phyloP scores from a whole-genome alignment of 345 rosid genomes.

The Turnera subulata region DNA sequence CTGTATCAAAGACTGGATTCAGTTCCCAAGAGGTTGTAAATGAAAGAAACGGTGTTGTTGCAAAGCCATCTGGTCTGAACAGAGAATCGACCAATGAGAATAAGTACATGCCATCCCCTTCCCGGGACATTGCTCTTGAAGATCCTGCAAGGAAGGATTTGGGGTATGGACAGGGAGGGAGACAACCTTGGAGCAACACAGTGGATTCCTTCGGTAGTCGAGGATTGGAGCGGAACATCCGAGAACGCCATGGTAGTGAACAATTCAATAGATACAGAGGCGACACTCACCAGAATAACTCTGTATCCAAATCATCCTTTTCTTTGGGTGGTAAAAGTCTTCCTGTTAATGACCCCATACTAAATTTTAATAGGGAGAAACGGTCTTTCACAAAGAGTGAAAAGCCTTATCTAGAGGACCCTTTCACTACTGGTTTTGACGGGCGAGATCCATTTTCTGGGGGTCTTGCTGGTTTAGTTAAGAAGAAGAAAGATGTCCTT shows the following conservation, averaged over 20 bases:
- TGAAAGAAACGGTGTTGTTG: conserved; percentile 40
- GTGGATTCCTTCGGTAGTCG: conserved; percentile 41
- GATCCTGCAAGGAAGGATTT: conserved; percentile 57
- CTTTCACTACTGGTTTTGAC: conserved; percentile 55
- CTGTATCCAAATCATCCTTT: conserved; percentile 39
- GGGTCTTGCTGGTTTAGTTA: conserved; percentile 58
- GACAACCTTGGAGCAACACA: conserved; percentile 53
- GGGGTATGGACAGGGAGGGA: conserved; percentile 52
- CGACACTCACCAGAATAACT: conserved; percentile 36
- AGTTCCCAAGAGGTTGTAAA: conserved; percentile 39
- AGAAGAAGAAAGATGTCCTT: conserved; percentile 71
- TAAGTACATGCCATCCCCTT: conserved; percentile 39
- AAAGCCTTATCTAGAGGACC: conserved; percentile 65
- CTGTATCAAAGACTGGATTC: conserved; percentile 41
- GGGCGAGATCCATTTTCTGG: conserved; percentile 67
- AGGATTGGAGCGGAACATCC: conserved; percentile 37
- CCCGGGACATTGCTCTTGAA: conserved; percentile 43
- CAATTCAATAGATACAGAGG: conserved; percentile 46
- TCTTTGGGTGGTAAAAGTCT: conserved; percentile 41
- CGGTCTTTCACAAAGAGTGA: conserved; percentile 54
- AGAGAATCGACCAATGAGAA: conserved; percentile 54
- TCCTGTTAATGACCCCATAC: conserved; percentile 42
- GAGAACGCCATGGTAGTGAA: conserved; percentile 49
- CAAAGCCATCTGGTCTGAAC: conserved; percentile 41
- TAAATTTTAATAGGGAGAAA: conserved; percentile 59